phyloP scores from a whole-genome alignment of 352 stramenopile genomes.

The Aphanomyces cochlioides region DNA sequence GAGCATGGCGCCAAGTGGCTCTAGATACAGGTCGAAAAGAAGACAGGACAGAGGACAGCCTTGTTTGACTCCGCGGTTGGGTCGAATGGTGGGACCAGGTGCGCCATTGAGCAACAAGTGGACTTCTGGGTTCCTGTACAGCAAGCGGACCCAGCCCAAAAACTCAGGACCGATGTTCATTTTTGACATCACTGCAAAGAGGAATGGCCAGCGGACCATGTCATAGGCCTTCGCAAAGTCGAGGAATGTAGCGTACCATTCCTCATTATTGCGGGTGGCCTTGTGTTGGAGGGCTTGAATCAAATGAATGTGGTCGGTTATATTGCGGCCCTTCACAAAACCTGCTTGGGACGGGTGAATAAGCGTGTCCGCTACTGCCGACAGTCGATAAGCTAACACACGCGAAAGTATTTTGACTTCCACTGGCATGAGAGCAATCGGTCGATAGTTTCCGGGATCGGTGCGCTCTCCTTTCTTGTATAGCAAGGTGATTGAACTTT shows the following conservation, averaged over 20 bases:
- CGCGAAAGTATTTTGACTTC: constrained; percentile 32
- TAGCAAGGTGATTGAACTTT: not conserved
- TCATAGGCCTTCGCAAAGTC: constrained; percentile 36
- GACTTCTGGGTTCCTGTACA: constrained; percentile 28
- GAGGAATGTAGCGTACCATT: constrained; percentile 31
- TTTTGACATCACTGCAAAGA: constrained; percentile 27
- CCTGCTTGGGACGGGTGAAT: constrained; percentile 34
- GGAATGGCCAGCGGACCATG: constrained; percentile 33
- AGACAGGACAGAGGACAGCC: constrained; percentile 30
- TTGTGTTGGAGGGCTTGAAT: constrained; percentile 32
- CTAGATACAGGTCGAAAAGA: constrained; percentile 27
- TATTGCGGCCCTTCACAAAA: constrained; percentile 26
- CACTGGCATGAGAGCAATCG: constrained; percentile 27
- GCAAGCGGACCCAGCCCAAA: constrained; percentile 24
- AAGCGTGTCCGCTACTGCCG: not conserved
- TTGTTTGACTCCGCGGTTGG: constrained; percentile 29
- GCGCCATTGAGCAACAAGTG: constrained; percentile 29
- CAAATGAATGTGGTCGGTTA: constrained; percentile 32
- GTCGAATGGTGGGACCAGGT: constrained; percentile 22
- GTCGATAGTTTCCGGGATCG: not conserved
- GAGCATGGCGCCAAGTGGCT: constrained; percentile 26
- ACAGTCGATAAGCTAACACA: not conserved
- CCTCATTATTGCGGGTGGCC: not conserved
- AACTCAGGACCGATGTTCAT: constrained; percentile 34
- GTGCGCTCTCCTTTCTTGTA: constrained; percentile 1